Percentiles rank a stretch among this genome's conserved stretches.
phyloP scores from a whole-genome alignment of 1,284 basidiomycete genomes.

The Mycena citricolor region DNA sequence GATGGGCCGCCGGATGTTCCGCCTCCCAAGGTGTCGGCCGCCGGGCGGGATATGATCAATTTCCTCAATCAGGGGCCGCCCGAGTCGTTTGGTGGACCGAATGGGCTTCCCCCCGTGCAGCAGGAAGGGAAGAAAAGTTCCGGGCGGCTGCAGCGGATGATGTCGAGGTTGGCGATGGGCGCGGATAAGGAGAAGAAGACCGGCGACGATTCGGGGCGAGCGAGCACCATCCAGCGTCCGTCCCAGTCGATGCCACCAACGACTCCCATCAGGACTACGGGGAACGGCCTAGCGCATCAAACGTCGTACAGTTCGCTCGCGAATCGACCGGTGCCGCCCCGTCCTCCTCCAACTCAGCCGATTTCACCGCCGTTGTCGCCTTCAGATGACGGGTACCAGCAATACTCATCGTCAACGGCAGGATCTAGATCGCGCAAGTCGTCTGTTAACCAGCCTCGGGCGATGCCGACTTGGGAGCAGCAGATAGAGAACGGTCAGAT shows the following conservation, averaged over 20 bases:
- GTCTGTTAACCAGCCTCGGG: slow-evolving; percentile 7
- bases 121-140: slow-evolving; percentile 45
- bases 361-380: slow-evolving; percentile 46
- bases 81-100: slow-evolving; percentile 17
- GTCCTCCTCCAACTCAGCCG: slow-evolving; percentile 38
- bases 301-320: slow-evolving; percentile 46
- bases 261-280: slow-evolving; percentile 17
- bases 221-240: no score
- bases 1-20: slow-evolving; percentile 55
- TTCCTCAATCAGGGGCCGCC: slow-evolving; percentile 36
- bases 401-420: slow-evolving; percentile 20
- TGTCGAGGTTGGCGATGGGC: slow-evolving; percentile 67
- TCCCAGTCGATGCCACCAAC: slow-evolving; percentile 16
- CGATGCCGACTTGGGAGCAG: slow-evolving; percentile 23
- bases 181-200: slow-evolving; percentile 42
- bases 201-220: slow-evolving; percentile 23
- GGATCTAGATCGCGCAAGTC: slow-evolving; percentile 13
- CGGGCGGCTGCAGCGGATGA: slow-evolving; percentile 72
- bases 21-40: slow-evolving; percentile 25
- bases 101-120: slow-evolving; percentile 15
- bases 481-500: slow-evolving; percentile 17
- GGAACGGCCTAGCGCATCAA: slow-evolving; percentile 22
- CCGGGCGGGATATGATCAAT: slow-evolving; percentile 30
- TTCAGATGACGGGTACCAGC: slow-evolving; percentile 27
- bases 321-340: slow-evolving; percentile 57